A percentile compares a stretch with the other conserved stretches of the same genome.
Evolutionary conservation across 352 stramenopile genomes (phyloP).

Genomic region (Pythium biforme): DNA sequence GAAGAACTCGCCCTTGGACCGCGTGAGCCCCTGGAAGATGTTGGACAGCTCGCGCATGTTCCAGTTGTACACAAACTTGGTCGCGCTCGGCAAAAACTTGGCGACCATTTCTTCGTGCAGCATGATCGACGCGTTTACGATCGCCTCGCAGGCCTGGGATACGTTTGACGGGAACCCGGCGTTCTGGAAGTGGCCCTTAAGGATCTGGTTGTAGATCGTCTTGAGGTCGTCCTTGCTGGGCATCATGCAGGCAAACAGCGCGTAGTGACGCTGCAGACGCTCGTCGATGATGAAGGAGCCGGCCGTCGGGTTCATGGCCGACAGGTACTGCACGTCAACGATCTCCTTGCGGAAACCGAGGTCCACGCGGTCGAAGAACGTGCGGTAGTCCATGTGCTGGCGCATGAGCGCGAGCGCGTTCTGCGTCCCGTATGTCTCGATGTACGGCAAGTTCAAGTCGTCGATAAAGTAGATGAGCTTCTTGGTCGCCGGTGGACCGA

Average conservation of each 20-base stretch:
- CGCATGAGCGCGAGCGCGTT: conserved; percentile 94
- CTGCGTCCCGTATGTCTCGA: conserved; percentile 97
- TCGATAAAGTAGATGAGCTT: conserved; percentile 97
- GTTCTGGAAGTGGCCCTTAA: conserved; percentile 92
- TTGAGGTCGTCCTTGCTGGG: conserved; percentile 93
- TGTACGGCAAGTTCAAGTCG: conserved; percentile 96
- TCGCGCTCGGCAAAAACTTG: conserved; percentile 94
- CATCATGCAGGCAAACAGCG: conserved; percentile 95
- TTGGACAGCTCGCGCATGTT: conserved; percentile 97
- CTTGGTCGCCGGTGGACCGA: conserved; percentile 94
- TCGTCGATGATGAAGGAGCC: conserved; percentile 98
- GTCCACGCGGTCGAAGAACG: conserved; percentile 94
- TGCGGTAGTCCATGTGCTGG: conserved; percentile 96
- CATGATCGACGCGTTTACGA: conserved; percentile 90
- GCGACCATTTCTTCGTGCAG: conserved; percentile 93
- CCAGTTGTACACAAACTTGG: conserved; percentile 99
- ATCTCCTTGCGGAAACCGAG: conserved; percentile 97
- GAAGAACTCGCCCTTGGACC: conserved; percentile 93
- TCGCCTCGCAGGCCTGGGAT: conserved; percentile 69
- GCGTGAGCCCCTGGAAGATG: conserved; percentile 94
- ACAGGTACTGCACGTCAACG: conserved; percentile 96
- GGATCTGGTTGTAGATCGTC: conserved; percentile 95
- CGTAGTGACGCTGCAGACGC: conserved; percentile 94
- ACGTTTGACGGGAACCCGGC: conserved; percentile 69
- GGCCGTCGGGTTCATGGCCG: conserved; percentile 96